These are phyloP conservation scores for Isabelozyma heimii DNA, from an alignment of 805 yeast species.

Conservation along the genomic window DNA sequence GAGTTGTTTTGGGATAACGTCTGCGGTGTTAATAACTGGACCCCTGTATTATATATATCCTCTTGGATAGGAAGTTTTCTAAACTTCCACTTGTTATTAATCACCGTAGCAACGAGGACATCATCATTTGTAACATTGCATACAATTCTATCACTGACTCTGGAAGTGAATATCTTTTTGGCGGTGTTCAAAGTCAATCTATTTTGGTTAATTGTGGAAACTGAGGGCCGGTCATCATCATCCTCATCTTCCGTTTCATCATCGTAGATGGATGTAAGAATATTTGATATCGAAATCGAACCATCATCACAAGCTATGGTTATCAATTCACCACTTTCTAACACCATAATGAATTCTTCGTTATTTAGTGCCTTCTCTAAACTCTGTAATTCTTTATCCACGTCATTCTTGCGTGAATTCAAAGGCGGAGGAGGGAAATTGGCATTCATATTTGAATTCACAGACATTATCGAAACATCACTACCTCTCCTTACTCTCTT, in stretches of 20 bases:
- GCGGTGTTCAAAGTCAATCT: slow-evolving; percentile 42
- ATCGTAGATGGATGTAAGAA: slow-evolving; percentile 18
- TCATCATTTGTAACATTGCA: slow-evolving; percentile 49
- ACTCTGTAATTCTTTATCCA: slow-evolving; percentile 1
- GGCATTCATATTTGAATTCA: slow-evolving; percentile 23
- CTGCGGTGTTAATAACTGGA: slow-evolving; percentile 7
- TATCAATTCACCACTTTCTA: slow-evolving; percentile 49
- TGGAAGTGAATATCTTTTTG: slow-evolving; percentile 60
- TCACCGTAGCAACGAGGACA: slow-evolving; percentile 58
- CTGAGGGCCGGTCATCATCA: not conserved
- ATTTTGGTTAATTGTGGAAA: not conserved
- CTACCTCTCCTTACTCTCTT: slow-evolving; percentile 29
- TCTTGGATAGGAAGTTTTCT: slow-evolving; percentile 48
- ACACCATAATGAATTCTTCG: slow-evolving; percentile 52
- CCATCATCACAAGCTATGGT: slow-evolving; percentile 53
- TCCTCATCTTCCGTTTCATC: not conserved
- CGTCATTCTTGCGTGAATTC: slow-evolving; percentile 3
- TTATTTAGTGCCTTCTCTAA: slow-evolving; percentile 21
- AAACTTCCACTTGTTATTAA: slow-evolving; percentile 66
- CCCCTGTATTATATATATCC: slow-evolving; percentile 39
- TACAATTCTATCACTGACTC: slow-evolving; percentile 71
- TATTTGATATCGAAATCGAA: slow-evolving; percentile 24
- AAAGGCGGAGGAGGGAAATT: slow-evolving; percentile 31
- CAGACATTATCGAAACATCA: slow-evolving; percentile 21
- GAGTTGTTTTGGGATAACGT: slow-evolving; percentile 5